Conservation (phyloP, 257 asterid species). For the Pogostemon cablin region DNA sequence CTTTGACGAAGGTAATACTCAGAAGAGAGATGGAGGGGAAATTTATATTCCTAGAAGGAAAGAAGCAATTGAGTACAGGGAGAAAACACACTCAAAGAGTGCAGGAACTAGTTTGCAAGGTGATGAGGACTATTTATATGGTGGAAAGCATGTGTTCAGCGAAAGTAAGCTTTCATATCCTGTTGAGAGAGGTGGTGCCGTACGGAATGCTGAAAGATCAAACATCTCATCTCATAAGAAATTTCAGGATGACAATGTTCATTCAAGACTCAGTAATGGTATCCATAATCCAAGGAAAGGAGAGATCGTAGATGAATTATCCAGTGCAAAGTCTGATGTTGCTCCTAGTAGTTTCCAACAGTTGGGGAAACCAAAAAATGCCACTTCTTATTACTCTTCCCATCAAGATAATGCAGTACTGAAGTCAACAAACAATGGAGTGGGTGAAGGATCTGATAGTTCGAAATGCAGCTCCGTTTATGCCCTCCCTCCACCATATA, state of each 20-base stretch:
- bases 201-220: constrained; percentile 43
- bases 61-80: constrained; percentile 35
- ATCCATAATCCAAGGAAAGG: constrained; percentile 31
- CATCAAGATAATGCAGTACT: constrained; percentile 27
- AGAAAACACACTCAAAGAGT: constrained; percentile 37
- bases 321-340: constrained; percentile 40
- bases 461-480: constrained; percentile 41
- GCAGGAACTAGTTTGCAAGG: constrained; percentile 46
- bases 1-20: constrained; percentile 41
- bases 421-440: constrained; percentile 37
- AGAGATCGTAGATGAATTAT: constrained; percentile 42
- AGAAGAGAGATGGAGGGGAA: constrained; percentile 46
- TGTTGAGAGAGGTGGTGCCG: constrained; percentile 39
- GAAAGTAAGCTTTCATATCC: constrained; percentile 40
- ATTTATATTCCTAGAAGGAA: constrained; percentile 42
- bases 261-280: constrained; percentile 37
- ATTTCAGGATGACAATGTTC: constrained; percentile 38
- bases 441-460: constrained; percentile 44
- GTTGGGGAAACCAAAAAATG: constrained; percentile 40
- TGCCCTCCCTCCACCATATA: constrained; percentile 78
- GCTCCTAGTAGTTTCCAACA: constrained; percentile 36
- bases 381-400: constrained; percentile 30
- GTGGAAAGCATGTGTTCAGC: constrained; percentile 41
- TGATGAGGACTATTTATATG: constrained; percentile 31
- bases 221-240: constrained; percentile 48